Percentiles rank a stretch among this genome's conserved stretches.
phyloP scores from a whole-genome alignment of 2,329 filamentous ascomycete species.

The Seiridium cupressi region DNA sequence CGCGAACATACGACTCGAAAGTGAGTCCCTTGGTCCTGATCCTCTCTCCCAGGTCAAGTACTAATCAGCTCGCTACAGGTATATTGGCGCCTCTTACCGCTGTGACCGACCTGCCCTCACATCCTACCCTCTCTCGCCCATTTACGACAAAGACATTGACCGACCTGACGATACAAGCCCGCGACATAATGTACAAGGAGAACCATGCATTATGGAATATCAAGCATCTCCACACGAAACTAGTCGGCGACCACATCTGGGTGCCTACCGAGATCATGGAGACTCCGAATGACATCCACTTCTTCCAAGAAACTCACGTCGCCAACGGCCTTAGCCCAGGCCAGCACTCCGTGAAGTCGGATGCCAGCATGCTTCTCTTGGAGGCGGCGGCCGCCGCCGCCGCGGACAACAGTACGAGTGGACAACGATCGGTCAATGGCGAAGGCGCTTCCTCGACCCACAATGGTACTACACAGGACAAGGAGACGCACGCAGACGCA shows the following conservation, averaged over 20 bases:
- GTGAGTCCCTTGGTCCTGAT: slow-evolving; percentile 43
- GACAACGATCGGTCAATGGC: slow-evolving; percentile 18
- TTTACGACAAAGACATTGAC: slow-evolving; percentile 73
- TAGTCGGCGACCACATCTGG: slow-evolving; percentile 74
- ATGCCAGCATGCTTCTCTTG: slow-evolving; percentile 15
- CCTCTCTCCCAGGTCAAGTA: background rate
- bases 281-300: slow-evolving; percentile 51
- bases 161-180: slow-evolving; percentile 67
- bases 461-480: slow-evolving; percentile 11
- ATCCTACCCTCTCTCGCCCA: slow-evolving; percentile 71
- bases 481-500: slow-evolving; percentile 10
- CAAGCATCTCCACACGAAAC: slow-evolving; percentile 68
- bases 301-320: slow-evolving; percentile 49
- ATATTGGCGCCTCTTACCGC: slow-evolving; percentile 74
- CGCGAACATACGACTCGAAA: slow-evolving; percentile 66
- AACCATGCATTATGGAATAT: slow-evolving; percentile 71
- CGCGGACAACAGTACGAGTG: slow-evolving; percentile 13
- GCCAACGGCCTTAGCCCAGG: slow-evolving; percentile 13
- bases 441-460: slow-evolving; percentile 11
- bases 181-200: slow-evolving; percentile 72
- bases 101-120: slow-evolving; percentile 70
- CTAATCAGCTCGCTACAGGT: slow-evolving; percentile 40
- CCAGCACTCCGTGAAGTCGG: slow-evolving; percentile 19
- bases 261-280: slow-evolving; percentile 59
- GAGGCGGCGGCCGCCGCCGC: slow-evolving; percentile 16